Base-by-base conservation (phyloP, 2,329 filamentous ascomycete genomes). In the Clarireedia paspali region DNA sequence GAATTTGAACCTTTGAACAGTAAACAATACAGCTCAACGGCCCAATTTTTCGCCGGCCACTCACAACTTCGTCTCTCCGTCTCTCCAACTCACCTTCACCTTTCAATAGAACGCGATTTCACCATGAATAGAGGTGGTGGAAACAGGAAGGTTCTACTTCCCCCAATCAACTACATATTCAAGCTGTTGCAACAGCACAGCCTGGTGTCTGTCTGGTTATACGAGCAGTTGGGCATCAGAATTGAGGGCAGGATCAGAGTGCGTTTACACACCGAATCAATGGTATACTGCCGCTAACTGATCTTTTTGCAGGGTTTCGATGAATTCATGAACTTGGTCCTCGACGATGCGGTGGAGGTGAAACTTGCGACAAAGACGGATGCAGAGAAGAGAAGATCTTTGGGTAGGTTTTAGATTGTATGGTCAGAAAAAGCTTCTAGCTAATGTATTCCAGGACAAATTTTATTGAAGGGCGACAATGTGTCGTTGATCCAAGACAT, bases 311-410 rank as follows among this genome's bases (percentile, higher is more conserved):
- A 96, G 91, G 91, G 94, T 14, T 99, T 99, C 64, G 94, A 99
- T 71, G 94, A 99, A 73, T 99, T 97, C 76, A 96, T 99, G 91
- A 99, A 99, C 75, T 78, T 99, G 50, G 94, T 97, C 40, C 82
- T 96, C 63, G 94, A 99, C 69, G 91, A 99, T 66, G 94, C 94
- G 30, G 84, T 96, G 56, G 92, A 97, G 74, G 91, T 99, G 46
- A 88, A 86, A 71, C 82, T 90, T 69, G 78, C 89, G 55, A 91
- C 88, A 60, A 95, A 95, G 77, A 84, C 82, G 15, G 86, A 88
- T 44, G 83, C 86, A 63, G 91, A 95, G 74, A 84, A 83, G 63
- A 81, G 91, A 70, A 84, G 89, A 72, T 78, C 84, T 45, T 72
- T 96, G 52, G 92, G 91, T 95, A 79, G 79, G 67, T 70, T 74